Base-by-base conservation (phyloP, 768 basidiomycete genomes). In the Omphalotus guepiniiformis region DNA sequence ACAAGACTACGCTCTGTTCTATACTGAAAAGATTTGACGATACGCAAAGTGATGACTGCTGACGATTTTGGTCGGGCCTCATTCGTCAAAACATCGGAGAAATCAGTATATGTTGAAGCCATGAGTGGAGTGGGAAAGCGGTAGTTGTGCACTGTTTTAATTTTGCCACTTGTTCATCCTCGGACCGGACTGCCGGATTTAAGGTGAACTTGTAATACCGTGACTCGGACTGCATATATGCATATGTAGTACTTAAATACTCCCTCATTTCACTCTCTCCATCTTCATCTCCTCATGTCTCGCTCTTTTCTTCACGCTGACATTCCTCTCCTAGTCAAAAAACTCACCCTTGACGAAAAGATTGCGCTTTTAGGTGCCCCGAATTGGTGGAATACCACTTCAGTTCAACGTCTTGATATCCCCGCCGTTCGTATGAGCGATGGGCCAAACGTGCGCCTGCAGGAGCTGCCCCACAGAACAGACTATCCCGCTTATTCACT, bases 21-120 rank as follows among this genome's bases (percentile, higher is more conserved):
- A 65, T 82, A 97, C 60, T 82, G 83, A 63, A 99, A 95, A 16
- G 90, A 93, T 63, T 99, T 99, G 71, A 99, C 90, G 52, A 97
- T 76, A 26, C 95, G 83, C 40, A 98, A 65, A 6, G 95, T 98
- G 48, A 98, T 68, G 4, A 91, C 93, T 18, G 92, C 91, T 51
- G 82, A 74, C 2, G 85, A 84, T 55, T 69, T 75, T 8, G 91
- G 86, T 2, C 76, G 72, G 23, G 80, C 72, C 44, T 76, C 69
- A 67, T 85, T 93, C 35, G 83, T 83, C 34, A 83, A 72, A 27
- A 66, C 56, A 47, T 75, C 71, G 40, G 69, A 68, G 54, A 68
- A 66, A 48, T 60, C 62, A 36, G 54, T 53, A 49, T 56, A 59
- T 23, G 54, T 57, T 11, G 40, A 19, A 36, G 29, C 22, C 35